These are phyloP conservation scores for Hypoxylon lienhwacheense DNA, from an alignment of 495 filamentous ascomycete genomes.

Conservation along the genomic window DNA sequence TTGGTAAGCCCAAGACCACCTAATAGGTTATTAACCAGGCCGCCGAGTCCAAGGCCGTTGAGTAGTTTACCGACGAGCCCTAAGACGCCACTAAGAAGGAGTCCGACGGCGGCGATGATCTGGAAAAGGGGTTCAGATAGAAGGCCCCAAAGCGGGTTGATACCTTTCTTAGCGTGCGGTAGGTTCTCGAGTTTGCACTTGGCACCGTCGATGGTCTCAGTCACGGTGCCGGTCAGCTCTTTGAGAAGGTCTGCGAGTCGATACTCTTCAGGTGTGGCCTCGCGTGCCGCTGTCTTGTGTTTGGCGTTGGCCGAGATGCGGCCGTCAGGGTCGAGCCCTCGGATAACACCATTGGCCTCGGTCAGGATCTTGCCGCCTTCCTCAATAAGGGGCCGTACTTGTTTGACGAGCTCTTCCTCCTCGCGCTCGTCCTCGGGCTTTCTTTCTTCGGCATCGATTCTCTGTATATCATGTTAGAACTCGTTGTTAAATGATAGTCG, in stretches of 20 bases:
- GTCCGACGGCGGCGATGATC: slow-evolving; percentile 87
- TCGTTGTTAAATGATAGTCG: too few relatives aligned
- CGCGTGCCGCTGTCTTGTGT: slow-evolving; percentile 73
- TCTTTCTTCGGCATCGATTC: slow-evolving; percentile 76
- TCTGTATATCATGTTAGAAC: slow-evolving; percentile 55
- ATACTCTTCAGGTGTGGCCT: slow-evolving; percentile 86
- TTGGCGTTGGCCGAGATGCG: slow-evolving; percentile 84
- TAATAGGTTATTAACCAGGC: slow-evolving; percentile 74
- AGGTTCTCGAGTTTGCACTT: slow-evolving; percentile 86
- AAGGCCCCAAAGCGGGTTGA: slow-evolving; percentile 85
- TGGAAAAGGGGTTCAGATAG: slow-evolving; percentile 86
- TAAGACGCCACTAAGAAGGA: slow-evolving; percentile 81
- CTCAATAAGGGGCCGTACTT: slow-evolving; percentile 85
- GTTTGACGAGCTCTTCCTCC: slow-evolving; percentile 82
- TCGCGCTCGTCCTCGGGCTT: slow-evolving; percentile 90
- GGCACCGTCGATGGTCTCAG: slow-evolving; percentile 80
- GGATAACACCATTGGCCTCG: slow-evolving; percentile 88
- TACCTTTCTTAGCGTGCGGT: slow-evolving; percentile 91
- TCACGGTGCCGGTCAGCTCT: slow-evolving; percentile 64
- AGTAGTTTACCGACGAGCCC: slow-evolving; percentile 74
- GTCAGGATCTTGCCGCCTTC: slow-evolving; percentile 77
- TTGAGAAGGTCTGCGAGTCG: slow-evolving; percentile 81
- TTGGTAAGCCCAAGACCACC: slow-evolving; percentile 80
- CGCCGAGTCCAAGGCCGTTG: slow-evolving; percentile 82
- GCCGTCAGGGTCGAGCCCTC: slow-evolving; percentile 87